These are phyloP conservation scores for Potentilla sterilis DNA, from an alignment of 306 rosid species.

Conservation along the genomic window DNA sequence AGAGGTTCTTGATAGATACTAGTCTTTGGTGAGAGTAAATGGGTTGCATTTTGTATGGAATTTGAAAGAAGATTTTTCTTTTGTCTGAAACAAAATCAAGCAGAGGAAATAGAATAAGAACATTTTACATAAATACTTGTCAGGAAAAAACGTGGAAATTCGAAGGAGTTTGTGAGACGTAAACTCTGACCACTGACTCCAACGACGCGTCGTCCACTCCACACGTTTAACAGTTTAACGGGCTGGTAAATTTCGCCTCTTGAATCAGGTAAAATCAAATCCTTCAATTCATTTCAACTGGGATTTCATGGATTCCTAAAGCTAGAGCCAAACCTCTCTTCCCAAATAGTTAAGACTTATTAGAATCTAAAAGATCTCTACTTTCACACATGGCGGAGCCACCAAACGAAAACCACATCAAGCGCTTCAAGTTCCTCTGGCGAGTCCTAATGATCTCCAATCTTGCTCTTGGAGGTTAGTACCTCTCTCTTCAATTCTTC, in stretches of 20 bases:
- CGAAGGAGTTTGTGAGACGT: neutral
- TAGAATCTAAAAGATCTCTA: neutral
- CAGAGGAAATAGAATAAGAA: too few relatives aligned
- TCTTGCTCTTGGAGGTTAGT: constrained; percentile 75
- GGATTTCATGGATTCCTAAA: neutral
- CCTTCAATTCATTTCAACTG: neutral
- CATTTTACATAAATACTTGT: neutral
- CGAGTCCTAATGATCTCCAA: constrained; percentile 71
- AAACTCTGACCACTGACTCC: neutral
- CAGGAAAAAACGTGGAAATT: neutral
- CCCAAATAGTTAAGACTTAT: neutral
- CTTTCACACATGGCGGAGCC: constrained; percentile 27
- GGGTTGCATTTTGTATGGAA: too few relatives aligned
- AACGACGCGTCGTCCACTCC: neutral
- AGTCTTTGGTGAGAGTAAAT: too few relatives aligned
- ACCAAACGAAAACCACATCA: constrained; percentile 32
- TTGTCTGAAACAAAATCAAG: too few relatives aligned
- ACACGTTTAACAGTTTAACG: too few relatives aligned
- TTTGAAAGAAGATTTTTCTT: too few relatives aligned
- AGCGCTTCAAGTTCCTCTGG: constrained; percentile 69
- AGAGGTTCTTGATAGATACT: too few relatives aligned
- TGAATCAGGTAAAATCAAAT: too few relatives aligned
- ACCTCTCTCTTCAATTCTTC: neutral
- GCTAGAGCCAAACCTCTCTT: neutral
- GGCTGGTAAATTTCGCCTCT: too few relatives aligned